Percentiles rank a stretch among this genome's conserved stretches.
Conservation (phyloP, 495 filamentous ascomycete species). For the Penicillium subrubescens region DNA sequence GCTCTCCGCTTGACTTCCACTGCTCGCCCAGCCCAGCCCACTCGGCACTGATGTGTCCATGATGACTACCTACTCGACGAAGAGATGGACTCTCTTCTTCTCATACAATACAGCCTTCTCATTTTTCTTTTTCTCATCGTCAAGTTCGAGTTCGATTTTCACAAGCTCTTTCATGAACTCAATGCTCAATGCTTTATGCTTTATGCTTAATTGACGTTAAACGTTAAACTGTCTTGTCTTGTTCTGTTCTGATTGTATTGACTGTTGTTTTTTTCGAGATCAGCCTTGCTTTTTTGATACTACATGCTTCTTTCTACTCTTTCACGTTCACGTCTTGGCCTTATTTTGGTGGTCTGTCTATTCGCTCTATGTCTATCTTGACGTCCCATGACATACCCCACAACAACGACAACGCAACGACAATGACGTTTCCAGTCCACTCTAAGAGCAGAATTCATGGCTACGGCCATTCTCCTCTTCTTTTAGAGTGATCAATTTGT, state of each 20-base stretch:
- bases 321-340: not conserved
- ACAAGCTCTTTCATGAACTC: not conserved
- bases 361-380: slow-evolving; percentile 9
- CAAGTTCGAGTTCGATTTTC: not conserved
- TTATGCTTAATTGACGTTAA: not conserved
- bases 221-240: not conserved
- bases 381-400: slow-evolving; percentile 11
- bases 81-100: slow-evolving; percentile 18
- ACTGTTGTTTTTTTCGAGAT: not conserved
- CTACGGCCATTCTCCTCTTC: not conserved
- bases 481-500: not conserved
- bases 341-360: slow-evolving; percentile 3
- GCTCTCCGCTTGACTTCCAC: not conserved
- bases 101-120: not conserved
- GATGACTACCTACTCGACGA: slow-evolving; percentile 26
- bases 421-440: not conserved
- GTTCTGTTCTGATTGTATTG: not conserved
- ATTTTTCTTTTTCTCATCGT: not conserved
- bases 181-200: not conserved
- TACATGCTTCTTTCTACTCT: not conserved
- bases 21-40: not conserved
- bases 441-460: not conserved
- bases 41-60: slow-evolving; percentile 19
- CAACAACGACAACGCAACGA: not conserved
- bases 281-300: not conserved